phyloP scores from a whole-genome alignment of 345 rosid genomes.

The Arabis alpina region DNA sequence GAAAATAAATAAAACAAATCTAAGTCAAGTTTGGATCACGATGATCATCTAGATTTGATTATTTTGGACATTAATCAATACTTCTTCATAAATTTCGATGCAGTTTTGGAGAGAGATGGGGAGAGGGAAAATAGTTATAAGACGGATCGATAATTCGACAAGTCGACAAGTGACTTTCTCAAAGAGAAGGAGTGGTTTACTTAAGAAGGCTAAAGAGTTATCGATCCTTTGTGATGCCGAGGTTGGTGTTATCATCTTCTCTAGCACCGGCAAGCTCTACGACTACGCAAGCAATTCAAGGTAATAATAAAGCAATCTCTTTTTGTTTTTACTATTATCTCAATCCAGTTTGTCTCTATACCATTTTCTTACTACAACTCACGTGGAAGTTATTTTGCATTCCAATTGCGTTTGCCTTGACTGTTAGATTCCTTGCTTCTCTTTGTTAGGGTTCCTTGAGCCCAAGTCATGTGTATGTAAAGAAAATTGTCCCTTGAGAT shows the following conservation, averaged over 20 bases:
- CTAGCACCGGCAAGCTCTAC: conserved; percentile 47
- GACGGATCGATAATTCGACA: conserved; percentile 45
- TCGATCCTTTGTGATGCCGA: conserved; percentile 49
- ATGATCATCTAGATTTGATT: conserved; percentile 25
- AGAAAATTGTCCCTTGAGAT: neutral
- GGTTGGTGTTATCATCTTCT: conserved; percentile 46
- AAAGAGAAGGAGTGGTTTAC: conserved; percentile 45
- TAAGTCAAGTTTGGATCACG: conserved; percentile 10
- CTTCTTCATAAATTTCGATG: neutral
- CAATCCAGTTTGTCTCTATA: neutral
- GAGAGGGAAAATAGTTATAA: conserved; percentile 45
- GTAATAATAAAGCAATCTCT: conserved; percentile 19
- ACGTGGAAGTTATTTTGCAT: neutral
- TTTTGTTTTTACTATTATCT: neutral
- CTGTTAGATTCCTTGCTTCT: conserved; percentile 17
- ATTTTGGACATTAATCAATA: neutral
- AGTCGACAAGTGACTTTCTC: conserved; percentile 50
- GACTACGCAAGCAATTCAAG: conserved; percentile 48
- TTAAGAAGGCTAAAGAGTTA: conserved; percentile 45
- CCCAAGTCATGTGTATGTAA: conserved; percentile 4
- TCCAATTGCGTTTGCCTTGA: conserved; percentile 20
- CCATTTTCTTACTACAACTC: neutral
- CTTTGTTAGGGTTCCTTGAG: neutral
- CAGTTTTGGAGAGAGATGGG: conserved; percentile 36
- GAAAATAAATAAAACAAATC: conserved; percentile 10